Evolutionary conservation across 2,329 filamentous ascomycete species (phyloP), one percentile per base, ranked within the genome.

Genomic region (Verticillium zaregamsianum): DNA sequence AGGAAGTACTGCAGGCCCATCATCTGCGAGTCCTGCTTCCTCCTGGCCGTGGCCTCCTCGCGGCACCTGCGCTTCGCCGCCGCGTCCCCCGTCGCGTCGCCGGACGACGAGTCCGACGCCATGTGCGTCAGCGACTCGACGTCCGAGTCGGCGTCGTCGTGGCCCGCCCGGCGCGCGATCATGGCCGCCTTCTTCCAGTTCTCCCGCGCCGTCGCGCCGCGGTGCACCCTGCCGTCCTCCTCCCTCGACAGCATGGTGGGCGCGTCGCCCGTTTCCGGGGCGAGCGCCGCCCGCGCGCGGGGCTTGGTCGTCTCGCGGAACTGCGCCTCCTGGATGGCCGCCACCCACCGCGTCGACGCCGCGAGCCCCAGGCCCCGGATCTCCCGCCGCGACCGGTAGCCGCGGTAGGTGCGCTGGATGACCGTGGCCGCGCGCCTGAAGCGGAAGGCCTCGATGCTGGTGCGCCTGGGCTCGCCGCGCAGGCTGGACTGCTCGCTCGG

Each of bases 1-100:
- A 87, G 79, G 65, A 95, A 96, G 71, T 96, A 96, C 70, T 91
- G 89, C 39, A 96, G 73, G 20, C 92, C 91, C 90, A 96, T 94
- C 73, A 86, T 89, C 72, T 89, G 91, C 1, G 91, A 88, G 5
- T 85, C 86, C 67, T 87, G 85, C 63, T 86, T 86, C 39, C 88
- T 81, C 67, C 84, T 80, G 0, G 77, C 76, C 70, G 84, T 86
- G 61, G 82, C 76, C 66, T 85, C 78, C 9, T 79, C 72, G 61
- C 79, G 78, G 56, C 74, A 72, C 60, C 75, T 76, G 57, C 71
- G 76, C 12, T 69, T 70, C 14, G 72, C 73, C 8, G 76, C 75
- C 60, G 72, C 74, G 63, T 80, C 71, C 65, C 80, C 72, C 8
- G 74, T 64, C 6, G 72, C 70, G 62, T 73, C 70, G 59, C 67